Evolutionary conservation across 2,329 filamentous ascomycete genomes (phyloP).

Genomic region (Fusarium sp.): DNA sequence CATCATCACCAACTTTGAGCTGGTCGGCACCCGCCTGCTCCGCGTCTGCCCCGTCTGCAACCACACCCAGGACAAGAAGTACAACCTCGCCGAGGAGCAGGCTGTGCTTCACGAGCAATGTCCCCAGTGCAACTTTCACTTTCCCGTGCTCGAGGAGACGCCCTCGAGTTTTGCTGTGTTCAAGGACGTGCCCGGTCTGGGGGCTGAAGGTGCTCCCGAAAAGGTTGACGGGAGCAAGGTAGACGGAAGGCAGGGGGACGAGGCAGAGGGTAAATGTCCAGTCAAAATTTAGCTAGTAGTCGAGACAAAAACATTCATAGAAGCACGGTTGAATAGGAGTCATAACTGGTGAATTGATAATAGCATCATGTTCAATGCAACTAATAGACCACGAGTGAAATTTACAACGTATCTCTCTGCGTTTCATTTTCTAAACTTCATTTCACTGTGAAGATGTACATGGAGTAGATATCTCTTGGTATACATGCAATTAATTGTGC

Average conservation of each 20-base stretch:
- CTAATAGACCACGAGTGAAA: no score
- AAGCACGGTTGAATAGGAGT: no score
- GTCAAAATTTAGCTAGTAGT: no score
- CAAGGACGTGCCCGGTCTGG: conserved; percentile 13
- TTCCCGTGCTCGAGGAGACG: conserved; percentile 35
- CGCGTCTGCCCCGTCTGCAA: conserved; percentile 34
- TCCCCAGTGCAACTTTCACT: conserved; percentile 38
- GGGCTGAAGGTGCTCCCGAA: neutral
- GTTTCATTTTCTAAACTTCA: no score
- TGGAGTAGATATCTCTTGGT: no score
- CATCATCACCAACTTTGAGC: conserved; percentile 41
- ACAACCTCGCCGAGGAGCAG: conserved; percentile 37
- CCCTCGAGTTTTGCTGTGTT: conserved; percentile 36
- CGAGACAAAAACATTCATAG: no score
- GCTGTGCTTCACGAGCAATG: conserved; percentile 32
- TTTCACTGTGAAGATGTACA: no score
- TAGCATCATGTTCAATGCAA: no score
- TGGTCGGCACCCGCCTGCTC: conserved; percentile 28
- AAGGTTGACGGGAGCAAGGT: conserved; percentile 2
- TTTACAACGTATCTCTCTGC: no score
- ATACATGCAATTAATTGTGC: no score
- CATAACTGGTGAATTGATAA: neutral
- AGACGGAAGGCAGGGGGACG: neutral
- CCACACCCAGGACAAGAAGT: conserved; percentile 35
- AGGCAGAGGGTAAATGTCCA: neutral